Base-by-base conservation (phyloP, 805 yeast genomes). In the Alloascoidea africana region DNA sequence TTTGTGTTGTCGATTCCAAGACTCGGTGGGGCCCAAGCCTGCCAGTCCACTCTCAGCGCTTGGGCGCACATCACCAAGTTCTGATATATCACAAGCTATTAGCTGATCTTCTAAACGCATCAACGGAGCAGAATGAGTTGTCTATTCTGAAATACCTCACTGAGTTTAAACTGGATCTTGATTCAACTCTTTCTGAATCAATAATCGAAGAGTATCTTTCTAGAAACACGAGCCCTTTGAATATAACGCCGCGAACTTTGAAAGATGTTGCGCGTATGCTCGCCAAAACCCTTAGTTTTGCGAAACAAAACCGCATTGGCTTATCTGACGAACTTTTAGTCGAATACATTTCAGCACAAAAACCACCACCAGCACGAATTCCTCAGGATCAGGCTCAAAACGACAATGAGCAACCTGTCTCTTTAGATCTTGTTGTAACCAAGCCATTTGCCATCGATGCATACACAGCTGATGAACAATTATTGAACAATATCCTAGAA, bases 11-110 rank as follows among this genome's bases (percentile, higher is more conserved):
- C 5, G 60, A 55, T 17, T 53, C 58, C 6, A 55, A 55, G 36
- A 49, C 58, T 14, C 27, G 52, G 32, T 8, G 17, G 4, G 5
- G 32, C 3, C 16, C 16, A 6, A 18, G 36, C 13, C 36, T 47
- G 14, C 52, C 52, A 2, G 18, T 37, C 3, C 32, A 11, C 4
- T 38, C 40, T 16, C 49, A 49, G 36, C 38, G 44, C 36, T 43
- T 49, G 2, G 41, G 51, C 3, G 60, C 60, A 3, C 52, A 47
- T 34, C 60, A 55, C 36, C 60, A 55, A 41, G 38, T 53, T n/a
- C 40, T 51, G 27, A 33, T 46, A 4, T 55, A 55, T 38, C 50
- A 47, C 27, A 27, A 39, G 32, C 33, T 55, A 35, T 32, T 54
- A 6, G 11, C 36, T 16, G 27, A 18, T 4, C 8, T 23, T 8